Percentiles rank a stretch among this genome's conserved stretches.
These are phyloP conservation scores for Chalaropsis ovoidea DNA, from an alignment of 2,329 filamentous ascomycete genomes.

Conservation along the genomic window DNA sequence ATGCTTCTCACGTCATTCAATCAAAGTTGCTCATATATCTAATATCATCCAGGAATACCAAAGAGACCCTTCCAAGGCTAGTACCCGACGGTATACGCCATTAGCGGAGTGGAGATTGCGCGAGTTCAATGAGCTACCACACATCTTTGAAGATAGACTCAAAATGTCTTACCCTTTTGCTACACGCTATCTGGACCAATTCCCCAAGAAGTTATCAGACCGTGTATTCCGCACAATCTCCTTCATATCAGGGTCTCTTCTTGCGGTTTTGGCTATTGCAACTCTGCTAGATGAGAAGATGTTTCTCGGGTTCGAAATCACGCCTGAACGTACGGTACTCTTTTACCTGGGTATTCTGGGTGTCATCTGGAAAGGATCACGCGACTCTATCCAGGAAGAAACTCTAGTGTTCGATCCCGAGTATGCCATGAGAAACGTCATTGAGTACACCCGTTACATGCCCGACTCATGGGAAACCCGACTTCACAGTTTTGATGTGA, in stretches of 20 bases:
- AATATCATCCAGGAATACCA: slow-evolving; percentile 65
- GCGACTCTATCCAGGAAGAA: slow-evolving; percentile 78
- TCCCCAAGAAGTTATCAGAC: slow-evolving; percentile 88
- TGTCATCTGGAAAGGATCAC: slow-evolving; percentile 70
- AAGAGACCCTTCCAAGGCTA: slow-evolving; percentile 78
- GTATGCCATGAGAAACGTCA: slow-evolving; percentile 76
- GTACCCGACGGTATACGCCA: slow-evolving; percentile 83
- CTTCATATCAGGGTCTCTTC: slow-evolving; percentile 77
- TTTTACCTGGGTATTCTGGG: slow-evolving; percentile 83
- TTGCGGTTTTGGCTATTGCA: slow-evolving; percentile 72
- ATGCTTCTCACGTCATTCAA: not conserved
- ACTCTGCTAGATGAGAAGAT: slow-evolving; percentile 84
- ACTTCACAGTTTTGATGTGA: slow-evolving; percentile 89
- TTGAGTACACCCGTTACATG: slow-evolving; percentile 85
- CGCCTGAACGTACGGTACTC: slow-evolving; percentile 73
- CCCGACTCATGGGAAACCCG: slow-evolving; percentile 80
- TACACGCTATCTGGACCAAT: slow-evolving; percentile 85
- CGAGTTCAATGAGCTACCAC: slow-evolving; percentile 92
- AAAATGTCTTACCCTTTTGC: slow-evolving; percentile 95
- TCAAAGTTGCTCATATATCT: not conserved
- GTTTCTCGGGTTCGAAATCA: slow-evolving; percentile 86
- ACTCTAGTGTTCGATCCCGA: slow-evolving; percentile 85
- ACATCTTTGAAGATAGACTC: slow-evolving; percentile 78
- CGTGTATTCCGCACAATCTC: slow-evolving; percentile 75
- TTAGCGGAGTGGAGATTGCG: slow-evolving; percentile 96